Evolutionary conservation across 805 yeast genomes (phyloP), one percentile per base, ranked within the genome.

Genomic region (Starmerella bombicola): DNA sequence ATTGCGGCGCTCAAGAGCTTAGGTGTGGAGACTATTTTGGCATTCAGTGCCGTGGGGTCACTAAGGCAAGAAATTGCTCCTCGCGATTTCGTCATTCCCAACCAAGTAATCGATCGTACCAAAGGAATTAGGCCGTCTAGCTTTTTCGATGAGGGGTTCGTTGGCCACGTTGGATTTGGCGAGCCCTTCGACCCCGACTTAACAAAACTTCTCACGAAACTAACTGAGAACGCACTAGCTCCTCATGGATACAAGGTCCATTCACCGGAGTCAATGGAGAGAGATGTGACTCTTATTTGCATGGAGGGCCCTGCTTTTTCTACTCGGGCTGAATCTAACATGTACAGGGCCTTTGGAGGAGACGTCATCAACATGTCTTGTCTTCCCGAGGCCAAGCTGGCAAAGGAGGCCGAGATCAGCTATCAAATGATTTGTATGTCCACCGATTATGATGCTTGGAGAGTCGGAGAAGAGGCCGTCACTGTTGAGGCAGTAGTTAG

Each of bases 291-390:
- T 5, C 74, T 91, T 30, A 71, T 91, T 48, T 91, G 98, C 62
- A 91, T 91, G 99, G 99, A 88, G 64, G 99, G 99, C 32, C 99
- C 99, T 3, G 95, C 91, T 37, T 91, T 91, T 62, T 78, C 93
- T 29, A 91, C 98, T 12, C 73, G 99, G 50, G 97, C 98, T 8
- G 99, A 91, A 65, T 85, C 96, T 12, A 73, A 72, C 58, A 63
- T 91, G 64, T 91, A 91, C 67, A 66, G 71, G 47, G 65, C 80
- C 26, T 81, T 91, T 78, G 96, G 95, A 42, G 97, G 95, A 6
- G 74, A 85, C 25, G 93, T 91, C 41, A 91, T 91, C 61, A 91
- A 91, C 67, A 91, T 91, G 99, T 79, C 93, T 38, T 91, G 84
- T 42, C 64, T 91, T 45, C 99, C 99, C n/a, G 99, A 91, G 66